Evolutionary conservation across 805 yeast genomes (phyloP).

Genomic region (Cyberlindnera veronae): DNA sequence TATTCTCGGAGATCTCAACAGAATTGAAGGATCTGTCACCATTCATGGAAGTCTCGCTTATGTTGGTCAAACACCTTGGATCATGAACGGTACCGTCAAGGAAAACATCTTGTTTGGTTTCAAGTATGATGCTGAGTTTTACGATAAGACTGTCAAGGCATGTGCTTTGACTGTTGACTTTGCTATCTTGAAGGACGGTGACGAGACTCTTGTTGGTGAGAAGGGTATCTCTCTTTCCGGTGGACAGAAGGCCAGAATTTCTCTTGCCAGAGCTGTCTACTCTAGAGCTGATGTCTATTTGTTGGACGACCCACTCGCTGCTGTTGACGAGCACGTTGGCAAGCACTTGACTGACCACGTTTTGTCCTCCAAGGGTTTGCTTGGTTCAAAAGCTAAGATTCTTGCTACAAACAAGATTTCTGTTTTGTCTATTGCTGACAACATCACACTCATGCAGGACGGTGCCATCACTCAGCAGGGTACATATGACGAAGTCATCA

Average conservation of each 20-base stretch:
- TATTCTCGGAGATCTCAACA: slow-evolving; percentile 77
- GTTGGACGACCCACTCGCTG: slow-evolving; percentile 90
- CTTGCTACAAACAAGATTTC: slow-evolving; percentile 86
- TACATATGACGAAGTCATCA: slow-evolving; percentile 49
- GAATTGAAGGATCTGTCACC: slow-evolving; percentile 66
- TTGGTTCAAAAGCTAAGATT: slow-evolving; percentile 68
- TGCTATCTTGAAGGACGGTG: slow-evolving; percentile 81
- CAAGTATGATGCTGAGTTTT: slow-evolving; percentile 75
- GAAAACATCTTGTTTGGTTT: slow-evolving; percentile 93
- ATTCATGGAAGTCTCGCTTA: slow-evolving; percentile 82
- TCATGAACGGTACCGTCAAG: slow-evolving; percentile 88
- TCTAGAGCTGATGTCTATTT: slow-evolving; percentile 89
- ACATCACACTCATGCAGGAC: slow-evolving; percentile 62
- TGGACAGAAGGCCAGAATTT: slow-evolving; percentile 94
- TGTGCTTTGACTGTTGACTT: slow-evolving; percentile 85
- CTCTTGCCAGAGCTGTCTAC: slow-evolving; percentile 94
- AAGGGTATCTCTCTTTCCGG: slow-evolving; percentile 96
- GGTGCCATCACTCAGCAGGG: slow-evolving; percentile 71
- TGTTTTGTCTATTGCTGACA: slow-evolving; percentile 72
- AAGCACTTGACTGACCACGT: slow-evolving; percentile 80
- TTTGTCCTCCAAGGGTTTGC: slow-evolving; percentile 74
- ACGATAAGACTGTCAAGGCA: slow-evolving; percentile 75
- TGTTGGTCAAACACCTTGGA: slow-evolving; percentile 95
- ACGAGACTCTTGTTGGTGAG: slow-evolving; percentile 91
- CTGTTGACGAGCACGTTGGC: slow-evolving; percentile 97